These are phyloP conservation scores for Neoarthrinium moseri DNA, from an alignment of 2,329 filamentous ascomycete genomes.

Conservation along the genomic window DNA sequence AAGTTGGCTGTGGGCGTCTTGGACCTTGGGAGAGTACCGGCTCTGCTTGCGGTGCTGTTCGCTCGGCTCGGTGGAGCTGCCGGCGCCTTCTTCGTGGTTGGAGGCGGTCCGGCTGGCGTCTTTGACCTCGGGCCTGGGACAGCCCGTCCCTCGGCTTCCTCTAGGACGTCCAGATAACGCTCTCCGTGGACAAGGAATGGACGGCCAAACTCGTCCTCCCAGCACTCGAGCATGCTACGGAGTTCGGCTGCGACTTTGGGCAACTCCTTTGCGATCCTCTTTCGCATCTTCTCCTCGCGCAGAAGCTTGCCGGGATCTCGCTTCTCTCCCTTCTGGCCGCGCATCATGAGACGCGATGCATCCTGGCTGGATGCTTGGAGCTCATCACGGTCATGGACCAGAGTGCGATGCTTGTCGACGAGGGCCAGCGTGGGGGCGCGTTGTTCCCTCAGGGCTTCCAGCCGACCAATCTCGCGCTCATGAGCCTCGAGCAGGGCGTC, in stretches of 20 bases:
- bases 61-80: conserved; percentile 32
- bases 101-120: conserved; percentile 66
- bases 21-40: conserved; percentile 35
- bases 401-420: conserved; percentile 77
- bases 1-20: conserved; percentile 55
- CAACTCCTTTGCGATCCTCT: conserved; percentile 92
- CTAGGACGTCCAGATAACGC: conserved; percentile 84
- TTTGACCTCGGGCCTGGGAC: conserved; percentile 68
- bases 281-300: conserved; percentile 97
- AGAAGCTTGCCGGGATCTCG: conserved; percentile 92
- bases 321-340: conserved; percentile 89
- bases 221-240: conserved; percentile 74
- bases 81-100: conserved; percentile 39
- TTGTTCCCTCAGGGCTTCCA: conserved; percentile 82
- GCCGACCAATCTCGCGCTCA: conserved; percentile 81
- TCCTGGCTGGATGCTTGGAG: conserved; percentile 91
- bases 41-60: conserved; percentile 35
- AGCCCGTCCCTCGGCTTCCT: conserved; percentile 58
- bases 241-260: conserved; percentile 89
- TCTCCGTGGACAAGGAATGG: conserved; percentile 93
- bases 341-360: conserved; percentile 86
- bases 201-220: conserved; percentile 91
- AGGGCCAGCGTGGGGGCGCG: conserved; percentile 79
- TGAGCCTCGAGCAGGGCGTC: conserved; percentile 94
- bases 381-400: conserved; percentile 84